phyloP scores from a whole-genome alignment of 1,284 basidiomycete genomes.

The Volvariella surrecta region DNA sequence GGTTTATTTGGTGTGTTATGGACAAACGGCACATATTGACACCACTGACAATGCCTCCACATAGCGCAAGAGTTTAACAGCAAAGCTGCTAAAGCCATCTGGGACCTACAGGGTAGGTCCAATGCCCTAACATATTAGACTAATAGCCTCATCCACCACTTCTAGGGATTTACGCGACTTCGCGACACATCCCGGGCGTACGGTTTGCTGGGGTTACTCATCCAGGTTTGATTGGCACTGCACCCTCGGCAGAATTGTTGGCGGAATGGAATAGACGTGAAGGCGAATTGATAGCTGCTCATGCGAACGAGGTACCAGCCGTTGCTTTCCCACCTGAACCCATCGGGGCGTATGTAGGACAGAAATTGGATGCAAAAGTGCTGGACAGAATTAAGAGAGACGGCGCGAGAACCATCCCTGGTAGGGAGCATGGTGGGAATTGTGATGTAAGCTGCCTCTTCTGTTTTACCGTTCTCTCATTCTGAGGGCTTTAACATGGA shows the following conservation, averaged over 20 bases:
- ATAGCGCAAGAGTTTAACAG: conserved; percentile 61
- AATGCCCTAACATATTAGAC: background rate
- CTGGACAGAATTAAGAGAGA: conserved; percentile 51
- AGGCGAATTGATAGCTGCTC: conserved; percentile 51
- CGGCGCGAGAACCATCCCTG: conserved; percentile 70
- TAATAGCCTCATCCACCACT: conserved; percentile 7
- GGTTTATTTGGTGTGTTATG: conserved; percentile 52
- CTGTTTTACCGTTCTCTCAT: background rate
- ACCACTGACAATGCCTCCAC: background rate
- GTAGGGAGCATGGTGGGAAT: conserved; percentile 78
- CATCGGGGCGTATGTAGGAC: conserved; percentile 62
- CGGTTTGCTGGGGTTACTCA: conserved; percentile 74
- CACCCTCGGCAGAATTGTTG: conserved; percentile 65
- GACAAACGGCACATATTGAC: background rate
- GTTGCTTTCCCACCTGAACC: conserved; percentile 61
- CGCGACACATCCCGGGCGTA: conserved; percentile 72
- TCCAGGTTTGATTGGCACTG: conserved; percentile 70
- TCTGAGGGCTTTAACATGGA: background rate
- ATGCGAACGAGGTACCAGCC: conserved; percentile 47
- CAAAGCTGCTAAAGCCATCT: conserved; percentile 69
- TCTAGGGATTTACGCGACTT: conserved; percentile 56
- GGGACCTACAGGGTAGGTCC: conserved; percentile 59
- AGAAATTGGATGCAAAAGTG: conserved; percentile 42
- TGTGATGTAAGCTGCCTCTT: conserved; percentile 49
- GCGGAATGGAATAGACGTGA: conserved; percentile 72